Evolutionary conservation across 2,329 filamentous ascomycete species (phyloP), one percentile per base, ranked within the genome.

Genomic region (Leptographium procerum): DNA sequence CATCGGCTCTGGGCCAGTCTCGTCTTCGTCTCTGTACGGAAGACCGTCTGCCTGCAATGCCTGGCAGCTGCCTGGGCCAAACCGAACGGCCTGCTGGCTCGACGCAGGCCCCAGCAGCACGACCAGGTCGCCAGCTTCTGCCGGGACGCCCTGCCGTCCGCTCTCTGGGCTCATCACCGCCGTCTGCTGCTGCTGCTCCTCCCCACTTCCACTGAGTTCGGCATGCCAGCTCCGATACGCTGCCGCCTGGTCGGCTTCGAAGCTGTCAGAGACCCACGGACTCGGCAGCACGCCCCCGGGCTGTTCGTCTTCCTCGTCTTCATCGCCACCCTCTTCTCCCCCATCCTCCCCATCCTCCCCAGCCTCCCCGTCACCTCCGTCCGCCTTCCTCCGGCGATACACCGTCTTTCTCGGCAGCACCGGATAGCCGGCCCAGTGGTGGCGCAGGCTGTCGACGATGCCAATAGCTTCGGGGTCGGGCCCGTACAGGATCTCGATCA

Each of bases 401-500:
- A 13, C 1, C n/a, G 40, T 22, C 45, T 47, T 70, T 2, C 70
- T 69, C 26, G 75, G 75, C 52, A 77, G 64, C 10, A 75, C 69
- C 4, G 71, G 69, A 65, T 69, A 73, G 51, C 67, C 63, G 29
- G 67, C 66, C 74, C 74, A 78, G n/a, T 71, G 72, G 52, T 70
- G 69, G 33, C 75, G 64, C 64, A 77, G 65, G 31, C 66, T 67
- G 65, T 71, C 69, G 29, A 70, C 67, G 52, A 70, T 66, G 43
- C 65, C 67, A 58, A 77, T 65, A 9, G 68, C 65, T 9, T 68
- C 64, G 31, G 66, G 65, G 28, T 70, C 69, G 0, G 74, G 71
- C 1, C 75, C 75, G 62, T 75, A 78, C 69, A 75, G 72, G 34
- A 70, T 66, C 29, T 71, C 68, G 11, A 76, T 65, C 29, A 73